Evolutionary conservation across 768 basidiomycete species (phyloP).

Genomic region (Agaricus sinodeliciosus): DNA sequence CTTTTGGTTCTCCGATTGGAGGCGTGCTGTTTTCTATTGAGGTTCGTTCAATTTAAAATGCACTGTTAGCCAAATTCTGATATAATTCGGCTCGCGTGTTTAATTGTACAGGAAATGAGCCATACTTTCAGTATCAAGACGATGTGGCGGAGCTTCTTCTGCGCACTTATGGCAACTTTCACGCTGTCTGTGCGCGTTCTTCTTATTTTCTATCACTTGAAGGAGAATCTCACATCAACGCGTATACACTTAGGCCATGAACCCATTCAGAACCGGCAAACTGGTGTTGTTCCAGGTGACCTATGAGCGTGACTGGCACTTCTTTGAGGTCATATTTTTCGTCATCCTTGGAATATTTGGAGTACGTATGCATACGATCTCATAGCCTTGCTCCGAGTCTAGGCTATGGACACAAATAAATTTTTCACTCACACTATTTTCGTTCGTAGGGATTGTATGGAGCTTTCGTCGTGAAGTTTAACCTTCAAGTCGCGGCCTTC

Average conservation of each 20-base stretch:
- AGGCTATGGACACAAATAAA: not conserved
- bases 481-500: conserved; percentile 91
- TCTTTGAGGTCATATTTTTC: conserved; percentile 97
- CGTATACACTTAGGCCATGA: conserved; percentile 67
- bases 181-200: conserved; percentile 75
- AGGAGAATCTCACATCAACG: not conserved
- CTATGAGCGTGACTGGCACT: conserved; percentile 97
- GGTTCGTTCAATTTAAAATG: conserved; percentile 30
- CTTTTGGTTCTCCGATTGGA: conserved; percentile 97
- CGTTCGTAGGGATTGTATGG: conserved; percentile 83
- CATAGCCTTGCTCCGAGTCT: not conserved
- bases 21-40: conserved; percentile 98
- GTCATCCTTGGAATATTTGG: conserved; percentile 94
- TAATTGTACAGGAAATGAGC: conserved; percentile 82
- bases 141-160: conserved; percentile 98
- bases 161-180: conserved; percentile 94
- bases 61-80: no score
- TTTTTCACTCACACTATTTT: conserved; percentile 6
- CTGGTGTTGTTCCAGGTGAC: conserved; percentile 97
- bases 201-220: not conserved
- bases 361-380: conserved; percentile 35
- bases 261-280: conserved; percentile 96
- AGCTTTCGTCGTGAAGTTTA: conserved; percentile 95
- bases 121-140: conserved; percentile 95
- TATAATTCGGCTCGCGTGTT: not conserved